Conservation (phyloP, 2,329 filamentous ascomycete genomes). For the Colletotrichum echinochloae region DNA sequence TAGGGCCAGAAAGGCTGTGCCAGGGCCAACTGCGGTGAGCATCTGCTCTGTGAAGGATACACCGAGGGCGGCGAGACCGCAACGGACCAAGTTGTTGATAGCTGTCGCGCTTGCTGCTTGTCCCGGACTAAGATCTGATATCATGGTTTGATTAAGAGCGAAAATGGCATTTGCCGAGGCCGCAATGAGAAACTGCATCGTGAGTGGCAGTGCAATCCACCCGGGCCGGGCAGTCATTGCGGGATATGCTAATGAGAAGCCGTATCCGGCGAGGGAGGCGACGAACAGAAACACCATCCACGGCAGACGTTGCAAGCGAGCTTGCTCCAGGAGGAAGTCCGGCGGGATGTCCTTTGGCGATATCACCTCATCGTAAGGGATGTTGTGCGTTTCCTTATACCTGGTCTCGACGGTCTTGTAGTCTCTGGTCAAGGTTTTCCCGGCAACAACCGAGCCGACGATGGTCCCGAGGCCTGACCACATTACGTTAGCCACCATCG, state of each 20-base stretch:
- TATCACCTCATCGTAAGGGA: conserved; percentile 45
- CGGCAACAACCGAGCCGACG: conserved; percentile 54
- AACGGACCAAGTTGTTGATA: conserved; percentile 48
- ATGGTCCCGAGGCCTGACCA: conserved; percentile 52
- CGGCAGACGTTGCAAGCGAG: conserved; percentile 53
- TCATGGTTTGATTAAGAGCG: conserved; percentile 50
- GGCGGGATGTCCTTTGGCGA: conserved; percentile 44
- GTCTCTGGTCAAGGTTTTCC: conserved; percentile 56
- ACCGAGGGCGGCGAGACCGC: conserved; percentile 32
- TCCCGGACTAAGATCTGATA: conserved; percentile 50
- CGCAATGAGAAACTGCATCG: conserved; percentile 51
- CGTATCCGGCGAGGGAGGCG: conserved; percentile 54
- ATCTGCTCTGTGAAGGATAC: conserved; percentile 33
- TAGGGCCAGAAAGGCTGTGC: conserved; percentile 24
- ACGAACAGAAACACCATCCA: conserved; percentile 49
- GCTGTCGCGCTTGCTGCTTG: conserved; percentile 50
- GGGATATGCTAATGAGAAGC: conserved; percentile 47
- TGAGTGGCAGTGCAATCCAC: conserved; percentile 46
- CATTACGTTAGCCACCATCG: conserved; percentile 9
- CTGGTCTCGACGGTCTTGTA: conserved; percentile 43
- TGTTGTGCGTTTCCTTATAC: conserved; percentile 38
- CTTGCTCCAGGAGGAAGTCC: conserved; percentile 58
- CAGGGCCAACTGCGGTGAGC: conserved; percentile 31
- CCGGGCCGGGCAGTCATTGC: conserved; percentile 36
- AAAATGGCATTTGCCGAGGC: conserved; percentile 53